phyloP scores from a whole-genome alignment of 257 asterid genomes.

The Solanum ahanhuiri region DNA sequence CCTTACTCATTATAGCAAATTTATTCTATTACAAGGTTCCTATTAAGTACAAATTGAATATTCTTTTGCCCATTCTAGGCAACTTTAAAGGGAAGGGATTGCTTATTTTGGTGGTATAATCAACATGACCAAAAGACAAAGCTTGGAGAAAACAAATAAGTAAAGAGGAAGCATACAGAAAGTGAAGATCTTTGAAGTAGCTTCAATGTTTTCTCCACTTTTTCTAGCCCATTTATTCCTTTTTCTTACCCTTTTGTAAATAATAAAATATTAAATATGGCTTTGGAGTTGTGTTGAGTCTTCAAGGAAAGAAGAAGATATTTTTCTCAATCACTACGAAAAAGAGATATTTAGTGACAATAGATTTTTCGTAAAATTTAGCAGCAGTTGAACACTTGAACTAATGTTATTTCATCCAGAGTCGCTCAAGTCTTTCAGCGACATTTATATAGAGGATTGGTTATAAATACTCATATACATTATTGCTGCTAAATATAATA shows the following conservation, averaged over 20 bases:
- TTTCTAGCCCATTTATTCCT: not conserved
- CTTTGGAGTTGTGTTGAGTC: not conserved
- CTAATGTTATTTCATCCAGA: no score
- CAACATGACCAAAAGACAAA: not conserved
- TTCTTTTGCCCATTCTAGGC: not conserved
- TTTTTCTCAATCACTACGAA: not conserved
- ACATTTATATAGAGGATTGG: not conserved
- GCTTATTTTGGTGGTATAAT: not conserved
- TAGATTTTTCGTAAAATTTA: no score
- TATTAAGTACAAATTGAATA: not conserved
- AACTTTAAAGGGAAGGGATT: not conserved
- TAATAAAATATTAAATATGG: not conserved
- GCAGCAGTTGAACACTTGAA: no score
- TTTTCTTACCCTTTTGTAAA: not conserved
- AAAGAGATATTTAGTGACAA: not conserved
- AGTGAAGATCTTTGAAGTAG: not conserved
- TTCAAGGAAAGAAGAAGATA: not conserved
- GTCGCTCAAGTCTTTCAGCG: not conserved
- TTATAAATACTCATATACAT: not conserved
- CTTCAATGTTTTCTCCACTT: not conserved
- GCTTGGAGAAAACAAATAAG: not conserved
- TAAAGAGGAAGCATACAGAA: constrained; percentile 4
- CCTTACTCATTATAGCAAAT: not conserved
- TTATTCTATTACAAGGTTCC: not conserved
- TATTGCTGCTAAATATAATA: not conserved